Evolutionary conservation across 2,329 filamentous ascomycete species (phyloP).

Genomic region (Chaetothyriales sp.): DNA sequence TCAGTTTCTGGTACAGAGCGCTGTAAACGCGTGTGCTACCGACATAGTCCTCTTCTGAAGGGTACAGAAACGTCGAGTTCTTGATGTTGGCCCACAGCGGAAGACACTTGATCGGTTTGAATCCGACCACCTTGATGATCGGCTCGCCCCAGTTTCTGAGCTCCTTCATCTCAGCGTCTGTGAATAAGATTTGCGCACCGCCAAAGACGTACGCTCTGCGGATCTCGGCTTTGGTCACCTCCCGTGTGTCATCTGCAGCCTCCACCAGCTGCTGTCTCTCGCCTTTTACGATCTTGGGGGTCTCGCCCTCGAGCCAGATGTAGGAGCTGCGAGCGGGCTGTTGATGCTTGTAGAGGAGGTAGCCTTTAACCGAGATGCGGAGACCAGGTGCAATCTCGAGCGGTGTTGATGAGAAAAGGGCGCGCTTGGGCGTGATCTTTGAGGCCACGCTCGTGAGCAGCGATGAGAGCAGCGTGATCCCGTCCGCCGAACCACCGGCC

Average conservation of each 20-base stretch:
- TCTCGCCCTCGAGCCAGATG: conserved; percentile 76
- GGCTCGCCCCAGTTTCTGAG: conserved; percentile 70
- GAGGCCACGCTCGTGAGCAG: conserved; percentile 81
- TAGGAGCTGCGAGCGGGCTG: conserved; percentile 68
- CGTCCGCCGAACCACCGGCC: conserved; percentile 55
- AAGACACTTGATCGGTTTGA: conserved; percentile 64
- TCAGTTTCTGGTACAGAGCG: conserved; percentile 73
- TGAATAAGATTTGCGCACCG: conserved; percentile 75
- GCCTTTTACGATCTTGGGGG: conserved; percentile 60
- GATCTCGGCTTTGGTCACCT: conserved; percentile 65
- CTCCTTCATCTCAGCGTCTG: conserved; percentile 62
- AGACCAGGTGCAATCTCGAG: conserved; percentile 76
- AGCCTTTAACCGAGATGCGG: conserved; percentile 82
- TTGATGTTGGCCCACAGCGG: conserved; percentile 73
- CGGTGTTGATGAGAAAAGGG: conserved; percentile 72
- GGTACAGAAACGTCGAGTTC: conserved; percentile 84
- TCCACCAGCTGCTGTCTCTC: conserved; percentile 55
- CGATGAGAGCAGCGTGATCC: conserved; percentile 62
- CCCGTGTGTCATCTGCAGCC: conserved; percentile 48
- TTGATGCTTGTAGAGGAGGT: conserved; percentile 75
- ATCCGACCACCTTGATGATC: conserved; percentile 77
- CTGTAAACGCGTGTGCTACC: conserved; percentile 89
- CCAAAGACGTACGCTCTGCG: conserved; percentile 94
- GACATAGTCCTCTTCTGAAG: conserved; percentile 74
- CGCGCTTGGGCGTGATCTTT: conserved; percentile 69